phyloP scores from a whole-genome alignment of 805 yeast species.

The Ogataea pini region DNA sequence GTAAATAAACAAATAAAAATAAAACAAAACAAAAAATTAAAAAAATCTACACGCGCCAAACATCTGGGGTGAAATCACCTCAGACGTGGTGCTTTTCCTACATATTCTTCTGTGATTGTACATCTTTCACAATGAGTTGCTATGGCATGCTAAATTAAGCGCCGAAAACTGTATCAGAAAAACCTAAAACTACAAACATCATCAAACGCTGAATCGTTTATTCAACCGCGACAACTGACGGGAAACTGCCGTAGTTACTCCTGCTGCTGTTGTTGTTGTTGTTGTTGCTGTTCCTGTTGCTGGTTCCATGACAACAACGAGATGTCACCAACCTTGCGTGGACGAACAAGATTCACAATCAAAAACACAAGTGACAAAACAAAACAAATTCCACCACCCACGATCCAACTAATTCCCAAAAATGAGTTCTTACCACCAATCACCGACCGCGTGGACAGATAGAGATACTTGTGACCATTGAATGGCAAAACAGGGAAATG shows the following conservation, averaged over 20 bases:
- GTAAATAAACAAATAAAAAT: background rate
- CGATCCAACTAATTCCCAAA: conserved; percentile 73
- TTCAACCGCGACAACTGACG: background rate
- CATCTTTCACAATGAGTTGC: background rate
- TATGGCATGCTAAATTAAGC: background rate
- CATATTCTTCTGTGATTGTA: background rate
- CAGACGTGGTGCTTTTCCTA: background rate
- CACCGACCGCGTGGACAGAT: conserved; percentile 66
- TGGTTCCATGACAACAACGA: conserved; percentile 69
- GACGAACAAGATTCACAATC: conserved; percentile 57
- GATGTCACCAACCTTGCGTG: conserved; percentile 74
- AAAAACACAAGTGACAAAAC: conserved; percentile 54
- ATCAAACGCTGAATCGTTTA: background rate
- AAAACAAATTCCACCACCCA: conserved; percentile 70
- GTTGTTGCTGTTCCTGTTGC: background rate
- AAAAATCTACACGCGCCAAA: background rate
- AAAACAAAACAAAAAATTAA: background rate
- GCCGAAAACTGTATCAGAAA: background rate
- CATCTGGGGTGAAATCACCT: background rate
- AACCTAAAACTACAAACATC: background rate
- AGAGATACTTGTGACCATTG: conserved; percentile 67
- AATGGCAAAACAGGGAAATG: conserved; percentile 78
- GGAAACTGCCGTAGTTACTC: background rate
- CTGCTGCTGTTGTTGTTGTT: background rate
- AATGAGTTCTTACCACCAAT: conserved; percentile 78